Evolutionary conservation across 352 stramenopile genomes (phyloP).

Genomic region (Phytophthora sp.): DNA sequence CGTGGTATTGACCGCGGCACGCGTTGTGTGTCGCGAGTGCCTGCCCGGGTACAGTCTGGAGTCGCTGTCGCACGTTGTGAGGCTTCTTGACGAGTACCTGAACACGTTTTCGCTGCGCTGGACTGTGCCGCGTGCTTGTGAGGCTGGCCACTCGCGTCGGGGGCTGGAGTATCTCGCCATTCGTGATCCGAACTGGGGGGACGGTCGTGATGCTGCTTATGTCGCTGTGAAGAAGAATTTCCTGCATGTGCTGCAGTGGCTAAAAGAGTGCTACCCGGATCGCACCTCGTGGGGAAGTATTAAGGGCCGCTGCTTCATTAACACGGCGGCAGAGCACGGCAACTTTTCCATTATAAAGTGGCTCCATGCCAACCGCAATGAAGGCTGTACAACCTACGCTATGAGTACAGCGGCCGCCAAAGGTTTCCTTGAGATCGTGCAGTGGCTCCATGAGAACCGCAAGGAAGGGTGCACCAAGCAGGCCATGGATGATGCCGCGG

Average conservation of each 20-base stretch:
- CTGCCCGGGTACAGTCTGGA: slow-evolving; percentile 8
- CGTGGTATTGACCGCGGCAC: slow-evolving; percentile 1
- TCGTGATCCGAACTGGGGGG: slow-evolving; percentile 16
- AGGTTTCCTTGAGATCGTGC: slow-evolving; percentile 12
- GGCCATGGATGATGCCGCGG: slow-evolving; percentile 19
- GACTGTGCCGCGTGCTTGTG: slow-evolving; percentile 10
- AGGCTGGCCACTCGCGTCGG: slow-evolving; percentile 3
- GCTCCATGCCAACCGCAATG: slow-evolving; percentile 14
- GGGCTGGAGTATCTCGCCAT: slow-evolving; percentile 12
- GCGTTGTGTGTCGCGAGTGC: slow-evolving; percentile 15
- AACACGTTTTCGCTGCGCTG: slow-evolving; percentile 15
- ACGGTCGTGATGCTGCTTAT: slow-evolving; percentile 7
- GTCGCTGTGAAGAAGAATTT: slow-evolving; percentile 14
- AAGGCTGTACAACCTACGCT: slow-evolving; percentile 15
- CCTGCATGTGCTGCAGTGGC: slow-evolving; percentile 22
- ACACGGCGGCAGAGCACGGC: slow-evolving; percentile 6
- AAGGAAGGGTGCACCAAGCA: slow-evolving; percentile 16
- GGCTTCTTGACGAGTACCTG: slow-evolving; percentile 7
- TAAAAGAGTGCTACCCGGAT: slow-evolving; percentile 19
- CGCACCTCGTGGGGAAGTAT: slow-evolving; percentile 14
- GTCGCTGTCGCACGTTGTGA: slow-evolving; percentile 15
- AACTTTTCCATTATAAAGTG: slow-evolving; percentile 15
- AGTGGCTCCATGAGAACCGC: slow-evolving; percentile 15
- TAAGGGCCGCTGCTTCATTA: slow-evolving; percentile 12
- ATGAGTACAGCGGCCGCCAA: slow-evolving; percentile 14